Conservation (phyloP, 345 rosid genomes). For the Citrus inodora region DNA sequence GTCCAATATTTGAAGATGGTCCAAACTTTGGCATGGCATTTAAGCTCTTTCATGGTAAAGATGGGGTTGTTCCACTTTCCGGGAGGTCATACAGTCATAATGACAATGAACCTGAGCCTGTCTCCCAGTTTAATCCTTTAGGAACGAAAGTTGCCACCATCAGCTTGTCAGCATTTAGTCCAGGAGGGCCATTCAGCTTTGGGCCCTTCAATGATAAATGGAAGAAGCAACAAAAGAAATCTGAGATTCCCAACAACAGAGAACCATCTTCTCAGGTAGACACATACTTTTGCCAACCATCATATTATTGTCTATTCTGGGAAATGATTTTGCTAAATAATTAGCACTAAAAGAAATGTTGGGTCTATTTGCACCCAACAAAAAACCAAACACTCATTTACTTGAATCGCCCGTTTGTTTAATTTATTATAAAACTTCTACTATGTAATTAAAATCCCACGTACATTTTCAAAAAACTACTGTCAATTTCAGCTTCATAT, state of each 20-base stretch:
- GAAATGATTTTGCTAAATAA: neutral
- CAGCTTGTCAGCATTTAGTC: slow-evolving; percentile 76
- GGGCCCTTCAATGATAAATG: slow-evolving; percentile 58
- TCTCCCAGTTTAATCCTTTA: slow-evolving; percentile 66
- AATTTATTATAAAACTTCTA: too few relatives aligned
- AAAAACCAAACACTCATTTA: too few relatives aligned
- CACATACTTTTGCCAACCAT: neutral
- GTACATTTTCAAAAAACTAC: too few relatives aligned
- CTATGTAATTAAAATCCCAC: too few relatives aligned
- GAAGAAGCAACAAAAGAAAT: slow-evolving; percentile 64
- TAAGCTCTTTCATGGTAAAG: slow-evolving; percentile 80
- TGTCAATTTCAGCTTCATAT: too few relatives aligned
- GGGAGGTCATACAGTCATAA: slow-evolving; percentile 27
- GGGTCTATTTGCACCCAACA: too few relatives aligned
- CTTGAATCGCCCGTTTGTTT: too few relatives aligned
- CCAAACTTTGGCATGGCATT: slow-evolving; percentile 67
- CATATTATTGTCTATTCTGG: neutral
- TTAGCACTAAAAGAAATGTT: too few relatives aligned
- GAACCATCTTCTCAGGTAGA: slow-evolving; percentile 59
- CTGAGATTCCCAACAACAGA: slow-evolving; percentile 46
- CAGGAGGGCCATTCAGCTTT: slow-evolving; percentile 74
- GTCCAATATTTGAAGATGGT: slow-evolving; percentile 93
- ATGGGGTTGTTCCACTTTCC: slow-evolving; percentile 78
- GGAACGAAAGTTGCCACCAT: slow-evolving; percentile 69
- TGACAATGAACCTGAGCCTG: slow-evolving; percentile 31